Conservation (phyloP, 805 yeast genomes). For the Ogataea naganishii region DNA sequence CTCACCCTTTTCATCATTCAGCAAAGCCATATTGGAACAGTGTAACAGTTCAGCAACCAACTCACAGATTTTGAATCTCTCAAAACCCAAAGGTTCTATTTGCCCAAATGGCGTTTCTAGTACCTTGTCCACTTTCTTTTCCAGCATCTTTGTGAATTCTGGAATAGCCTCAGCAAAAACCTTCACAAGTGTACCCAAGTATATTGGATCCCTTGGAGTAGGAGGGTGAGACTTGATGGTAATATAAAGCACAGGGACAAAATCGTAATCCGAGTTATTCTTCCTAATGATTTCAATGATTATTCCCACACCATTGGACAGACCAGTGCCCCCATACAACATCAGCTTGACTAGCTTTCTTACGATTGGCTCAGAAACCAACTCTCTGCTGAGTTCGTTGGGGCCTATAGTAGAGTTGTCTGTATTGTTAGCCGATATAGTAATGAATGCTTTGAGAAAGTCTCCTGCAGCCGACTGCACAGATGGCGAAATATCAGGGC, state of each 20-base stretch:
- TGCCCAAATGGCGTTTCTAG: constrained; percentile 59
- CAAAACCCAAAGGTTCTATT: constrained; percentile 78
- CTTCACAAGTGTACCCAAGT: constrained; percentile 75
- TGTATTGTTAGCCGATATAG: constrained; percentile 88
- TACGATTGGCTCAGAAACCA: constrained; percentile 69
- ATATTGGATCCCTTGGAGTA: constrained; percentile 84
- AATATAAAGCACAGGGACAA: constrained; percentile 74
- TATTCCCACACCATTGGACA: constrained; percentile 91
- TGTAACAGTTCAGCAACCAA: constrained; percentile 89
- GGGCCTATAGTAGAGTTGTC: constrained; percentile 94
- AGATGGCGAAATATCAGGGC: constrained; percentile 57
- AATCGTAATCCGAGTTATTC: constrained; percentile 92
- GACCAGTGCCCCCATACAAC: constrained; percentile 77
- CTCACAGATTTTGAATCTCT: constrained; percentile 84
- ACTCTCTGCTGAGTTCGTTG: constrained; percentile 83
- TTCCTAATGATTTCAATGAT: constrained; percentile 91
- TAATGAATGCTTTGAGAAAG: constrained; percentile 85
- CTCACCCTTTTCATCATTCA: constrained; percentile 72
- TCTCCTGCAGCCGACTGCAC: constrained; percentile 93
- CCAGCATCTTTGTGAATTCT: constrained; percentile 56
- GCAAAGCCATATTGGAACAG: constrained; percentile 92
- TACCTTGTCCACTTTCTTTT: constrained; percentile 24
- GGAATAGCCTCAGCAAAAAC: constrained; percentile 72
- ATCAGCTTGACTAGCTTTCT: constrained; percentile 64
- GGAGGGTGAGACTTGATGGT: constrained; percentile 90